A percentile compares a stretch with the other conserved stretches of the same genome.
phyloP scores from a whole-genome alignment of 1,284 basidiomycete species.

The Erythrobasidium hasegawianum region DNA sequence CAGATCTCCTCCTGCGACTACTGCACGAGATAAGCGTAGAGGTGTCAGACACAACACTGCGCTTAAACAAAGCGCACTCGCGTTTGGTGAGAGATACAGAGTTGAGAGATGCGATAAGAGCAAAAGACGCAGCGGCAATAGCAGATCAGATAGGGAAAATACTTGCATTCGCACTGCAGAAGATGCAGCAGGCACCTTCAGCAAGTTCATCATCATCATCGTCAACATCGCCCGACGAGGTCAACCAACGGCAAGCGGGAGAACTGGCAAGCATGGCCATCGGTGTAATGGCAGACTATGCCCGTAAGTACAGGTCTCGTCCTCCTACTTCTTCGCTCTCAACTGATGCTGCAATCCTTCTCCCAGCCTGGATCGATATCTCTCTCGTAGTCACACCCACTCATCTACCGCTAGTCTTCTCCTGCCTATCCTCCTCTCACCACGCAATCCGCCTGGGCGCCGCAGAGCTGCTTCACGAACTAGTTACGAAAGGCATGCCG shows the following conservation, averaged over 20 bases:
- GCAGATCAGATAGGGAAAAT: constrained; percentile 83
- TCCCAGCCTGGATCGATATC: constrained; percentile 93
- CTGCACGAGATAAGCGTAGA: constrained; percentile 87
- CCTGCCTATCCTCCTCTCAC: constrained; percentile 57
- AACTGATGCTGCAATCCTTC: constrained; percentile 17
- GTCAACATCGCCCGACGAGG: too few relatives aligned
- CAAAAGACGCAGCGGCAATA: constrained; percentile 75
- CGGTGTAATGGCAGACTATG: constrained; percentile 86
- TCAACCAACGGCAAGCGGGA: constrained; percentile 53
- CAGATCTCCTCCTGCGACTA: constrained; percentile 78
- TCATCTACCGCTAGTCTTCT: constrained; percentile 81
- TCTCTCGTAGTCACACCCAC: constrained; percentile 87
- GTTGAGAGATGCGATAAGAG: constrained; percentile 83
- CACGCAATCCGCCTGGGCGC: constrained; percentile 77
- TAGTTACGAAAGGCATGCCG: constrained; percentile 89
- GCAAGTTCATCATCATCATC: constrained; percentile 48
- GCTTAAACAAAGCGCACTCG: constrained; percentile 60
- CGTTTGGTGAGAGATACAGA: constrained; percentile 74
- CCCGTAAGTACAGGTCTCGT: constrained; percentile 60
- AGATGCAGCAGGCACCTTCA: constrained; percentile 51
- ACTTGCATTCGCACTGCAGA: constrained; percentile 67
- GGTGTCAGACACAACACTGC: constrained; percentile 82
- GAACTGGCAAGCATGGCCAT: constrained; percentile 87
- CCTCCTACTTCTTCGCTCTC: too few relatives aligned
- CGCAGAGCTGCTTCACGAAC: constrained; percentile 71